These are phyloP conservation scores for Mycena citricolor DNA, from an alignment of 1,284 basidiomycete species.

Conservation along the genomic window DNA sequence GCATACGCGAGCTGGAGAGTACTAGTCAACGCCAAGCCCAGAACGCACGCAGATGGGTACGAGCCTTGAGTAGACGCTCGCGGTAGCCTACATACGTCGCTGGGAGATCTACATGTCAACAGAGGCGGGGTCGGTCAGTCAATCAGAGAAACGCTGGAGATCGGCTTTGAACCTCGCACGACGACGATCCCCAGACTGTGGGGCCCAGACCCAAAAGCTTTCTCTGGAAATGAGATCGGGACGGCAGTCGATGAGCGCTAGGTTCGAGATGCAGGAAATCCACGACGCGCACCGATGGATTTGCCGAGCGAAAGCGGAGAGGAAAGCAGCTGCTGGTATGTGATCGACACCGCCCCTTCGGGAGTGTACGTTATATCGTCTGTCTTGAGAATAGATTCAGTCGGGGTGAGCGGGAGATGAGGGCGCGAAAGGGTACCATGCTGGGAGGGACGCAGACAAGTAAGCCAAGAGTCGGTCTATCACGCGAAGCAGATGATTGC, in stretches of 20 bases:
- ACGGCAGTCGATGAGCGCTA: neutral
- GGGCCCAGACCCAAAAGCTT: constrained; percentile 78
- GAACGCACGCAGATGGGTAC: no score
- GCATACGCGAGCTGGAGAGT: constrained; percentile 68
- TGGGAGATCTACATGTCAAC: constrained; percentile 56
- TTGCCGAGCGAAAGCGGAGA: constrained; percentile 57
- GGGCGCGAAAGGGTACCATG: no score
- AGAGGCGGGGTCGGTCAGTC: no score
- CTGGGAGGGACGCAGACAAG: no score
- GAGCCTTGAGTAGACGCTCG: constrained; percentile 69
- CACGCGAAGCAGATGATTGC: no score
- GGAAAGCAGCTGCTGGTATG: constrained; percentile 62
- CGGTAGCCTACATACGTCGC: constrained; percentile 59
- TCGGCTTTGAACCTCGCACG: constrained; percentile 66
- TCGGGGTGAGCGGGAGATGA: no score
- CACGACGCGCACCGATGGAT: constrained; percentile 62
- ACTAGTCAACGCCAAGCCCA: no score
- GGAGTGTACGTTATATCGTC: constrained; percentile 42
- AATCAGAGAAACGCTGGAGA: no score
- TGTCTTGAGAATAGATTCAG: no score
- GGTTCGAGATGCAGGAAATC: constrained; percentile 4
- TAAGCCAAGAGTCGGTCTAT: no score
- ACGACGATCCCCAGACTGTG: constrained; percentile 79
- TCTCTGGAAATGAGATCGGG: no score
- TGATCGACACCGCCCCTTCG: constrained; percentile 67